phyloP scores from a whole-genome alignment of 306 rosid genomes.

The Acacia confusa region DNA sequence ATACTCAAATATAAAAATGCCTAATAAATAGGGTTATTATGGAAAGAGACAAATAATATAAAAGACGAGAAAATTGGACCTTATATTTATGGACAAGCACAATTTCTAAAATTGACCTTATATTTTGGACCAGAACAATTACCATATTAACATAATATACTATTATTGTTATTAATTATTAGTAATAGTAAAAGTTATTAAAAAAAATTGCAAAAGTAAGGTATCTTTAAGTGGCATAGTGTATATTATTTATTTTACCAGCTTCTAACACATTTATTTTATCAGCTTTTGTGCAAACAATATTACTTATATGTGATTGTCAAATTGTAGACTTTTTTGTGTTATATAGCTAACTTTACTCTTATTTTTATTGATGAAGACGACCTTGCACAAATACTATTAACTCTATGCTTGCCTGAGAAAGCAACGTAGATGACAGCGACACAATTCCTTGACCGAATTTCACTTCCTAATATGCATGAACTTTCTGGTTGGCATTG shows the following conservation, averaged over 20 bases:
- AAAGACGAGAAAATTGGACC: not conserved
- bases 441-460: slow-evolving; percentile 10
- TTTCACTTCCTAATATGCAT: slow-evolving; percentile 18
- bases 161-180: not conserved
- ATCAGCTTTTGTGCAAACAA: not conserved
- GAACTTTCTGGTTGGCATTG: not conserved
- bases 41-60: not conserved
- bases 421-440: slow-evolving; percentile 2
- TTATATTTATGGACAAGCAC: too few relatives aligned
- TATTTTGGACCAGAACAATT: too few relatives aligned
- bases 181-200: not conserved
- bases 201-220: not conserved
- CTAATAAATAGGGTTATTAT: not conserved
- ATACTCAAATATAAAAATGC: not conserved
- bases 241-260: not conserved
- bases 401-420: not conserved
- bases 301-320: not conserved
- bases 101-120: too few relatives aligned
- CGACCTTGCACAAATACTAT: not conserved
- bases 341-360: not conserved
- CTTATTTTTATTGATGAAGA: not conserved
- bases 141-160: not conserved
- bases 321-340: not conserved
- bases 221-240: not conserved
- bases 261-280: not conserved